Percentiles rank a stretch among this genome's conserved stretches.
Evolutionary conservation across 148 eudicot species (phyloP).

Genomic region (Chenopodium suecicum): DNA sequence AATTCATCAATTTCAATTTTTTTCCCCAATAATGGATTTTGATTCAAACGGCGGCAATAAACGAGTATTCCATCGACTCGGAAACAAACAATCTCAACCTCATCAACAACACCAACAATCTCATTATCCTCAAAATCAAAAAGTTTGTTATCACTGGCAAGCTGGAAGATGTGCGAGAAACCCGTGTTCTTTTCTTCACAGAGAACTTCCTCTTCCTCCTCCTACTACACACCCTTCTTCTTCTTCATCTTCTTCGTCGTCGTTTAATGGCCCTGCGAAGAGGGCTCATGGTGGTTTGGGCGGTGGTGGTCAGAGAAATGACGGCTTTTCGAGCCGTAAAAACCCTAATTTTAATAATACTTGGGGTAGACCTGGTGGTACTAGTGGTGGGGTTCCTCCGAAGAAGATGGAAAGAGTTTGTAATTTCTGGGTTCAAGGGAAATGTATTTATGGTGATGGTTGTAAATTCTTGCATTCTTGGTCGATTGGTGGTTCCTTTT

Average conservation of each 20-base stretch:
- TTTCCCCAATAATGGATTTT: slow-evolving; percentile 48
- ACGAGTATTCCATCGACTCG: slow-evolving; percentile 58
- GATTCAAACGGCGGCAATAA: slow-evolving; percentile 55
- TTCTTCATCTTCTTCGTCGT: slow-evolving; percentile 10
- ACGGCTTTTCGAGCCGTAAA: slow-evolving; percentile 57
- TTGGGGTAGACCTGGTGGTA: slow-evolving; percentile 52
- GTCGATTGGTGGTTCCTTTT: slow-evolving; percentile 66
- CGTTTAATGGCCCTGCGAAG: slow-evolving; percentile 50
- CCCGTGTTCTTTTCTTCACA: slow-evolving; percentile 68
- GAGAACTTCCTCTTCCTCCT: slow-evolving; percentile 52
- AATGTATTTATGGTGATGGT: slow-evolving; percentile 65
- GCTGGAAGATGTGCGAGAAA: slow-evolving; percentile 65
- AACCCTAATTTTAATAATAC: slow-evolving; percentile 59
- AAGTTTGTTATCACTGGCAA: slow-evolving; percentile 75
- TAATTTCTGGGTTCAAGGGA: slow-evolving; percentile 81
- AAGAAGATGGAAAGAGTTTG: slow-evolving; percentile 67
- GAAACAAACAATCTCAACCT: slow-evolving; percentile 22
- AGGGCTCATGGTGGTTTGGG: slow-evolving; percentile 58
- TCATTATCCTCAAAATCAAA: slow-evolving; percentile 25
- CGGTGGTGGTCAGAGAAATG: slow-evolving; percentile 32
- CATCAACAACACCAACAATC: neutral
- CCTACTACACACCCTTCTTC: neutral
- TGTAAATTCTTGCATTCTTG: slow-evolving; percentile 86
- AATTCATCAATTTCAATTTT: neutral
- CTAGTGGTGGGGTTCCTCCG: slow-evolving; percentile 21